Base-by-base conservation (phyloP, 2,329 filamentous ascomycete genomes). In the Fusarium abutilonis region DNA sequence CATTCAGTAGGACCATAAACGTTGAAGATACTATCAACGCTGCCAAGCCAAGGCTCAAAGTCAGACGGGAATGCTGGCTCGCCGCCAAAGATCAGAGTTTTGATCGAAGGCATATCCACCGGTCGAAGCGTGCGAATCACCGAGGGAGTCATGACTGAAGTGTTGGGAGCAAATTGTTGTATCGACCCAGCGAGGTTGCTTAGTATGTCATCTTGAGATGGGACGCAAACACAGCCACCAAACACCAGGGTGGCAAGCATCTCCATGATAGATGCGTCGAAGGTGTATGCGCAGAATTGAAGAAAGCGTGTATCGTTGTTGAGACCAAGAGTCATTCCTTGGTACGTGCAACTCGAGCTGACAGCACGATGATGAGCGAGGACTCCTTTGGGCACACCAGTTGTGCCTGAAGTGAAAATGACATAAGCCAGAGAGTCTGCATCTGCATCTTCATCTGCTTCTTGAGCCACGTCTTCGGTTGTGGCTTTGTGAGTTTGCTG, bases 1-100 rank as follows among this genome's bases (percentile, higher is more conserved):
- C 50, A 52, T 52, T 52, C 42, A 6, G 50, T 46, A 3, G 50
- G 50, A 8, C 50, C 50, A n/a, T 52, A 52, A 2, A 10, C 5
- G 28, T 52, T 52, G 14, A 52, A 19, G 13, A 46, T 28, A 4
- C 40, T 52, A 0, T 52, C 49, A 9, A 45, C 19, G 4, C 4
- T 11, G 4, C 41, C 49, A 6, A 39, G 14, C 49, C 49, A 52
- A 7, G 50, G 50, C 28, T 35, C 41, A 9, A 52, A 26, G 17
- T 52, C 50, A 3, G 50, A 29, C 3, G 41, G 35, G 19, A 52
- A 15, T 40, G 41, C 4, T 23, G 50, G 34, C 29, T 52, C 50
- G 9, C 32, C 50, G 6, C 17, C 50, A 34, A 52, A 52, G 11
- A 46, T 40, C 10, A 52, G 35, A n/a, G 41, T 52, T 2, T 40